Conservation (phyloP, 345 rosid genomes). For the Turritis glabra region DNA sequence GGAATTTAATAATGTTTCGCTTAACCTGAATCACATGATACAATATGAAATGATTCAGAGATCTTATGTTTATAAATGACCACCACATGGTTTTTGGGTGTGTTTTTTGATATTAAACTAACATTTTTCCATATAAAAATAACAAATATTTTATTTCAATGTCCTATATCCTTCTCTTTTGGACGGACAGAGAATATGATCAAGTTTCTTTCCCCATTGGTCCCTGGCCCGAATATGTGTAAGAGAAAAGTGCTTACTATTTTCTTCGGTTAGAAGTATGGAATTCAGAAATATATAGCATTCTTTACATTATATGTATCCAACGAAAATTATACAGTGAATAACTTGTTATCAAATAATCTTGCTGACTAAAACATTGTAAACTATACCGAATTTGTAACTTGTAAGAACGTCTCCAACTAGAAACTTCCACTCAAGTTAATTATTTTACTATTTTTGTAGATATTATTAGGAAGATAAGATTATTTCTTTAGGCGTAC, state of each 20-base stretch:
- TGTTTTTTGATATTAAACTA: neutral
- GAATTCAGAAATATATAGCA: constrained; percentile 15
- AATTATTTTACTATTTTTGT: neutral
- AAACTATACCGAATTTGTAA: neutral
- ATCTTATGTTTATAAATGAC: neutral
- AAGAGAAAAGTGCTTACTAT: constrained; percentile 21
- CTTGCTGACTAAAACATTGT: neutral
- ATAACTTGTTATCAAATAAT: neutral
- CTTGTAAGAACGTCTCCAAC: neutral
- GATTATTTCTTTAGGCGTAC: constrained; percentile 24
- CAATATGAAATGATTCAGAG: neutral
- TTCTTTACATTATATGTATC: neutral
- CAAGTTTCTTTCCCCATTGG: constrained; percentile 29
- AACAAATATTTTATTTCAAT: neutral
- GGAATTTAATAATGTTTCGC: neutral
- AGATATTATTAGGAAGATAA: constrained; percentile 17
- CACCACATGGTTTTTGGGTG: neutral
- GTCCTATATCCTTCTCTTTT: neutral
- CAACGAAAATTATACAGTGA: neutral
- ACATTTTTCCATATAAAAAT: neutral
- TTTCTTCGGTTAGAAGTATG: constrained; percentile 37
- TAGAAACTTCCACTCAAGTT: neutral
- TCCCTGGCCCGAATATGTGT: constrained; percentile 22
- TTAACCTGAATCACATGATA: neutral
- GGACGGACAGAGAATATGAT: constrained; percentile 27